Evolutionary conservation across 371 early-diverging fungal genomes (phyloP).

Genomic region (Blastocladiella emersonii): DNA sequence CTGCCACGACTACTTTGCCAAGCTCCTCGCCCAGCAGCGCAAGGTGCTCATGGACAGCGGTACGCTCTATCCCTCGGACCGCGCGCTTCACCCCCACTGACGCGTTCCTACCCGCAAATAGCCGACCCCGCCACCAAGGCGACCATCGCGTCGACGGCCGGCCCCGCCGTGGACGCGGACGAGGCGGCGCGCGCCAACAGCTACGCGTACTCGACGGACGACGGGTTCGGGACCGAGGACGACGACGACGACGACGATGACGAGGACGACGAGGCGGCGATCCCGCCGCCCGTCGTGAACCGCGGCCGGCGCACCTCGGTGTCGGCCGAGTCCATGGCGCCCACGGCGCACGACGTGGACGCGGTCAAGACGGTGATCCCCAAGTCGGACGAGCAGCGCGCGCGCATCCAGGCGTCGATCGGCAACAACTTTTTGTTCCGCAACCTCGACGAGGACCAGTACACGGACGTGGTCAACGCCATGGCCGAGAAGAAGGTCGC

Average conservation of each 20-base stretch:
- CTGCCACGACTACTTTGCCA: slow-evolving; percentile 76
- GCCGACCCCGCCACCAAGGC: neutral
- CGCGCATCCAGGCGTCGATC: slow-evolving; percentile 66
- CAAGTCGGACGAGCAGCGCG: slow-evolving; percentile 66
- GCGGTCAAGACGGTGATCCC: slow-evolving; percentile 72
- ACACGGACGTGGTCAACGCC: slow-evolving; percentile 85
- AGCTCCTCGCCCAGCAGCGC: slow-evolving; percentile 57
- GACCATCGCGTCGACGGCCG: slow-evolving; percentile 9
- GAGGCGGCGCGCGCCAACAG: slow-evolving; percentile 10
- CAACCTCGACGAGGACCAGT: slow-evolving; percentile 88
- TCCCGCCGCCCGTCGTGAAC: slow-evolving; percentile 14
- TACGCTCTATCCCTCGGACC: slow-evolving; percentile 9
- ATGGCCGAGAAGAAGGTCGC: slow-evolving; percentile 81
- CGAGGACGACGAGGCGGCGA: slow-evolving; percentile 28
- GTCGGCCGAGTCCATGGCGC: slow-evolving; percentile 91
- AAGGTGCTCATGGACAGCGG: slow-evolving; percentile 26
- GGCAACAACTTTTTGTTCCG: slow-evolving; percentile 84
- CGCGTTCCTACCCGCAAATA: too few species aligned
- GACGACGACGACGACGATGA: slow-evolving; percentile 42
- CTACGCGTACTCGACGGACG: slow-evolving; percentile 17
- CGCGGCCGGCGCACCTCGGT: slow-evolving; percentile 87
- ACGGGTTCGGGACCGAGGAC: slow-evolving; percentile 22
- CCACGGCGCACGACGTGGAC: slow-evolving; percentile 51
- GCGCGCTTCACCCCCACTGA: too few species aligned
- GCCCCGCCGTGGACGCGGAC: slow-evolving; percentile 10